phyloP scores from a whole-genome alignment of 306 rosid genomes.

The Sindora glabra region DNA sequence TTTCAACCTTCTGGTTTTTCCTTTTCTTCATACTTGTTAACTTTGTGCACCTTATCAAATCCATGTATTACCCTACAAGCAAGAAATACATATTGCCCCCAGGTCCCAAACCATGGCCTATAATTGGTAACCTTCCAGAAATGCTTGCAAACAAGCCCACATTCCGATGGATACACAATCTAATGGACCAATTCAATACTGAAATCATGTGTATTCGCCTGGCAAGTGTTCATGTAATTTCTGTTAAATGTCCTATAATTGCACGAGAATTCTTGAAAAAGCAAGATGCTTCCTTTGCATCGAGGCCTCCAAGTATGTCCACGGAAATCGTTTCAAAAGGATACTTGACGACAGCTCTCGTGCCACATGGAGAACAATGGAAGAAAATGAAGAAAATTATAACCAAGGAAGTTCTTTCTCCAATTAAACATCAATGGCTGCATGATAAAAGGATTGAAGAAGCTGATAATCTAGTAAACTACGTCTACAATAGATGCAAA shows the following conservation, averaged over 20 bases:
- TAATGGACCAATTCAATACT: not conserved
- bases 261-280: conserved; percentile 11
- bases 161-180: not conserved
- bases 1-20: no score
- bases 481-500: not conserved
- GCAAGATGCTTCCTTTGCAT: conserved; percentile 6
- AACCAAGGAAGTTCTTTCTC: no score
- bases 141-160: not conserved
- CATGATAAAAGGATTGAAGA: conserved; percentile 13
- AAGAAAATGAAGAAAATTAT: no score
- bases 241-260: conserved; percentile 9
- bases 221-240: conserved; percentile 2
- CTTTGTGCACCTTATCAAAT: no score
- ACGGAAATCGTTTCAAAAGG: not conserved
- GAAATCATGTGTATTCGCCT: conserved; percentile 20
- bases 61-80: no score
- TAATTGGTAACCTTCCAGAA: not conserved
- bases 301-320: not conserved
- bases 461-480: conserved; percentile 12
- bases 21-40: no score
- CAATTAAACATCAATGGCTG: no score
- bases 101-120: not conserved
- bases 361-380: no score
- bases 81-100: not conserved
- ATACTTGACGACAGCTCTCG: no score